Conservation (phyloP, 352 stramenopile genomes). For the Globisporangium ultimum region DNA sequence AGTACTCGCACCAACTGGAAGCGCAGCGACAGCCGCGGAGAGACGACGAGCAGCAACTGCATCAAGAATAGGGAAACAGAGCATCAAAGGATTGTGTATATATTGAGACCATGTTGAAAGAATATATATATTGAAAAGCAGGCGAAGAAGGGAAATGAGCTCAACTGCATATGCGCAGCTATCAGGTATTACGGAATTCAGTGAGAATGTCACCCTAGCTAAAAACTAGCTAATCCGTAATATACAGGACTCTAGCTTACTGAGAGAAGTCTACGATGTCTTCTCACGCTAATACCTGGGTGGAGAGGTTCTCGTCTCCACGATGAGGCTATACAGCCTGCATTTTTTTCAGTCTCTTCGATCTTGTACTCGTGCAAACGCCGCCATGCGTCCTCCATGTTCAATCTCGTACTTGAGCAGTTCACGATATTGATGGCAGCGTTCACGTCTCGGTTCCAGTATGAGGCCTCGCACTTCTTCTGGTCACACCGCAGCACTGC, state of each 20-base stretch:
- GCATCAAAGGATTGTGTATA: too few species aligned
- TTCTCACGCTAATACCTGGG: background rate
- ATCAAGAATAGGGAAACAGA: background rate
- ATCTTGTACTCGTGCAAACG: too few species aligned
- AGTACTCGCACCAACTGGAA: slow-evolving; percentile 71
- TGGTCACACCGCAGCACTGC: slow-evolving; percentile 1
- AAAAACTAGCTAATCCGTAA: slow-evolving; percentile 7
- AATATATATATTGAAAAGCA: background rate
- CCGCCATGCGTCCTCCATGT: background rate
- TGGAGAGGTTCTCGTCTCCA: background rate
- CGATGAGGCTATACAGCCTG: background rate
- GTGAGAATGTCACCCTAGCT: slow-evolving; percentile 7
- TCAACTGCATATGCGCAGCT: too few species aligned
- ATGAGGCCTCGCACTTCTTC: slow-evolving; percentile 1
- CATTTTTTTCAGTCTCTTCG: background rate
- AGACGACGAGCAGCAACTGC: background rate
- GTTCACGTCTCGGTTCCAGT: slow-evolving; percentile 8
- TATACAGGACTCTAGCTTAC: slow-evolving; percentile 6
- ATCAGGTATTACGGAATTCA: slow-evolving; percentile 10
- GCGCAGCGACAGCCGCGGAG: slow-evolving; percentile 4
- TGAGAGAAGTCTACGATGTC: background rate
- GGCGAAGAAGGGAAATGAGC: too few species aligned
- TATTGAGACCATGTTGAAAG: too few species aligned
- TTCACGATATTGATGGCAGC: slow-evolving; percentile 9
- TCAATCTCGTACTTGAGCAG: background rate